phyloP scores from a whole-genome alignment of 2,329 filamentous ascomycete genomes.

The Fusarium foetens region DNA sequence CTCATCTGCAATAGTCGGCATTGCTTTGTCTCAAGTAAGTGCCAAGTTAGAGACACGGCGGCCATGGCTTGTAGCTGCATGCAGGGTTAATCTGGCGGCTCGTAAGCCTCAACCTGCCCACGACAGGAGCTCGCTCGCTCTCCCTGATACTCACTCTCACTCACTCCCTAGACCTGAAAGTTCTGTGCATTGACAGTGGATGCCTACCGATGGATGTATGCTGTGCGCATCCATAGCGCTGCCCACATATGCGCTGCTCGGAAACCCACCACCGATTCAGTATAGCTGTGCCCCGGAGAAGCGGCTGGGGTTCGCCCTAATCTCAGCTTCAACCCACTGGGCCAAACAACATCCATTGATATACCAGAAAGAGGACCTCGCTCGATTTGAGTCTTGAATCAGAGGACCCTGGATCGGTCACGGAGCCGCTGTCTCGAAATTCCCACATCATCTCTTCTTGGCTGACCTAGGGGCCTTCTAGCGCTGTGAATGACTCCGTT shows the following conservation, averaged over 20 bases:
- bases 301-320: slow-evolving; percentile 19
- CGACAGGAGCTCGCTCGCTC: background rate
- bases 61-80: background rate
- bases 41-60: background rate
- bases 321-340: slow-evolving; percentile 7
- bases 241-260: slow-evolving; percentile 14
- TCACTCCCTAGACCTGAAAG: background rate
- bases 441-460: slow-evolving; percentile 3
- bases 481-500: slow-evolving; percentile 14
- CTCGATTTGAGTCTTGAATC: slow-evolving; percentile 10
- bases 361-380: background rate
- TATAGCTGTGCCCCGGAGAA: slow-evolving; percentile 15
- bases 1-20: background rate
- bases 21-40: background rate
- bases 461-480: slow-evolving; percentile 10
- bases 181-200: background rate
- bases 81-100: background rate
- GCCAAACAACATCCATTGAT: slow-evolving; percentile 3
- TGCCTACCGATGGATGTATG: background rate
- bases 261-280: slow-evolving; percentile 22
- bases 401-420: slow-evolving; percentile 24
- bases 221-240: slow-evolving; percentile 1
- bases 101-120: slow-evolving; percentile 1
- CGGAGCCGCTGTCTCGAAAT: slow-evolving; percentile 32
- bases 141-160: background rate